These are phyloP conservation scores for Diaporthe aspalathi DNA, from an alignment of 2,329 filamentous ascomycete species.

Conservation along the genomic window DNA sequence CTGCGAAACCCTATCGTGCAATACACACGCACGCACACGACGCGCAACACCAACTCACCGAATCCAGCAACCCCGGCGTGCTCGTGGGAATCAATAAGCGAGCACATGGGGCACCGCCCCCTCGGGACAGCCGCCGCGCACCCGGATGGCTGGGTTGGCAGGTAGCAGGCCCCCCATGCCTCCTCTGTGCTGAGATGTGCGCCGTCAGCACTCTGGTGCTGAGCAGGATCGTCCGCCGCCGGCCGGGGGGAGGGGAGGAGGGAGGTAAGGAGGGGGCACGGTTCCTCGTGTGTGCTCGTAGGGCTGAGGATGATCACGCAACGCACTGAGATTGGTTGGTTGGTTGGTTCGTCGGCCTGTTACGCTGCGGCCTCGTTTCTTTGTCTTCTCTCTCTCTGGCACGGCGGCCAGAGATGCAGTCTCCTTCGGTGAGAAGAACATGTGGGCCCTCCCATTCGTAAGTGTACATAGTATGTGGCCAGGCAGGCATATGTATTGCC, in stretches of 20 bases:
- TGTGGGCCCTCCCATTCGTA: too few relatives aligned
- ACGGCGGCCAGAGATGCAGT: neutral
- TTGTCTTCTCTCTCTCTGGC: neutral
- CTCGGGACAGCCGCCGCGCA: conserved; percentile 7
- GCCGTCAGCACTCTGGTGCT: conserved; percentile 29
- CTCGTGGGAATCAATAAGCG: neutral
- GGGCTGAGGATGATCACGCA: conserved; percentile 33
- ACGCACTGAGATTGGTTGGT: neutral
- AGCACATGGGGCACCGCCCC: conserved; percentile 9
- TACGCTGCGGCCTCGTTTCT: too few relatives aligned
- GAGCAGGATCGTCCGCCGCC: conserved; percentile 23
- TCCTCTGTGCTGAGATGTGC: conserved; percentile 12
- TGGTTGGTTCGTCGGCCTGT: too few relatives aligned
- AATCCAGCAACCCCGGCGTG: conserved; percentile 4
- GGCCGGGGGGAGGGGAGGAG: too few relatives aligned
- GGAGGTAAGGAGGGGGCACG: too few relatives aligned
- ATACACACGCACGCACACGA: neutral
- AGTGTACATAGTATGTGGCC: neutral
- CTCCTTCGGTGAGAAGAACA: neutral
- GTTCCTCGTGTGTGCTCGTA: conserved; percentile 32
- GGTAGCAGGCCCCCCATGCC: neutral
- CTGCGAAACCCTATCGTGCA: too few relatives aligned
- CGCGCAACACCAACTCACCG: neutral
- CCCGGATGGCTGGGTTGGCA: neutral
- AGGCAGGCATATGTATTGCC: neutral